These are phyloP conservation scores for Rhinocladiella similis DNA, from an alignment of 2,329 filamentous ascomycete genomes.

Conservation along the genomic window DNA sequence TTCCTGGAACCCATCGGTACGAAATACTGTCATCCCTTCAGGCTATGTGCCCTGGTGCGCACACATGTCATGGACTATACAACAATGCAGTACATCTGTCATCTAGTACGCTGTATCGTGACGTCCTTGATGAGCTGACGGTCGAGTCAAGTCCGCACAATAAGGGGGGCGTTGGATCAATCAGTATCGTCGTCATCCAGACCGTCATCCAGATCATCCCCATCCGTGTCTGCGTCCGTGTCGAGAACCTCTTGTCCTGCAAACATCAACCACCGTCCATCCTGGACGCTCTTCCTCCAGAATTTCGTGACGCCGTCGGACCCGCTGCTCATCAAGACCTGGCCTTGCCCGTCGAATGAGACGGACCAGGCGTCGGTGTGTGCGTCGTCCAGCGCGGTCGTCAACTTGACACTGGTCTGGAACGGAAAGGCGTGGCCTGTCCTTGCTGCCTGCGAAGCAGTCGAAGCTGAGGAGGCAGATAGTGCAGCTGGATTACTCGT, in stretches of 20 bases:
- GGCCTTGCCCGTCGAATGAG: constrained; percentile 25
- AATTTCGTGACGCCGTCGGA: constrained; percentile 22
- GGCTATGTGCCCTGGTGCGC: no score
- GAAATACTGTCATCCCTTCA: no score
- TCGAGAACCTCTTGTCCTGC: constrained; percentile 18
- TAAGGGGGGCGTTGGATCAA: no score
- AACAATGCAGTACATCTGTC: no score
- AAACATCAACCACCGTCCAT: constrained; percentile 17
- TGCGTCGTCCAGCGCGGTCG: constrained; percentile 15
- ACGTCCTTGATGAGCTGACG: no score
- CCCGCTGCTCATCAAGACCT: constrained; percentile 23
- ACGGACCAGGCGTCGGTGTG: constrained; percentile 29
- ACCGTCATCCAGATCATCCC: neutral
- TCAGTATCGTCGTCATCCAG: neutral
- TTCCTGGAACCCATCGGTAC: no score
- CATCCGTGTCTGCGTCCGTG: constrained; percentile 5
- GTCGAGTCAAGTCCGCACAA: no score
- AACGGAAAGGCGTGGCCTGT: constrained; percentile 22
- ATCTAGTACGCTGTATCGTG: no score
- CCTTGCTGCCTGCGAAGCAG: constrained; percentile 6
- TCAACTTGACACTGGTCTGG: constrained; percentile 13
- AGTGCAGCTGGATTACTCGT: neutral
- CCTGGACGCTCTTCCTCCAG: constrained; percentile 18
- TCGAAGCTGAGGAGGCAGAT: constrained; percentile 1
- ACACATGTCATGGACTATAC: no score